Percentiles rank a stretch among this genome's conserved stretches.
These are phyloP conservation scores for Bauhinia variegata DNA, from an alignment of 306 rosid species.

Conservation along the genomic window DNA sequence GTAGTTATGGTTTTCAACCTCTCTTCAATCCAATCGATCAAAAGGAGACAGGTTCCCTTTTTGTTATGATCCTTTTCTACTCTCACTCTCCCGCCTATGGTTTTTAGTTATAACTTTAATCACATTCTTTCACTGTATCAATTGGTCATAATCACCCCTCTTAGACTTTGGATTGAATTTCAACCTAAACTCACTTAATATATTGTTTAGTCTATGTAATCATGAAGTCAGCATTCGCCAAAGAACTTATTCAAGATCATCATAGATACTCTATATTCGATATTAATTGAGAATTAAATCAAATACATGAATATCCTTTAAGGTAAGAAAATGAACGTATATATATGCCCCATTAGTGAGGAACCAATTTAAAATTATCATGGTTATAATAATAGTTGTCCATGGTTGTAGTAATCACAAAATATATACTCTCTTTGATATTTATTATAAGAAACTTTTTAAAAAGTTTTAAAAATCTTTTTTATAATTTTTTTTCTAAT, in stretches of 20 bases:
- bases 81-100: conserved; percentile 27
- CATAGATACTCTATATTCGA: no score
- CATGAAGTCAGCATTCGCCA: neutral
- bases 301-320: no score
- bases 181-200: neutral
- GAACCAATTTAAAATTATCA: no score
- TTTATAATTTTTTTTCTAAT: no score
- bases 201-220: neutral
- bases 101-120: neutral
- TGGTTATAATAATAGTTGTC: no score
- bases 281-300: no score
- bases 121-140: neutral
- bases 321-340: conserved; percentile 24
- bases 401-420: no score
- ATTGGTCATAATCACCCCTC: neutral
- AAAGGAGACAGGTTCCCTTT: conserved; percentile 28
- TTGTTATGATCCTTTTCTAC: conserved; percentile 3
- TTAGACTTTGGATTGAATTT: neutral
- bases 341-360: no score
- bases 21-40: conserved; percentile 32
- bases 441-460: no score
- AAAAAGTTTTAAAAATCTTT: no score
- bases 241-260: neutral
- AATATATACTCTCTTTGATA: no score
- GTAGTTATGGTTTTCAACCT: conserved; percentile 37